Percentiles rank a stretch among this genome's conserved stretches.
These are phyloP conservation scores for Teratosphaeria epicoccoides DNA, from an alignment of 2,329 filamentous ascomycete species.

Conservation along the genomic window DNA sequence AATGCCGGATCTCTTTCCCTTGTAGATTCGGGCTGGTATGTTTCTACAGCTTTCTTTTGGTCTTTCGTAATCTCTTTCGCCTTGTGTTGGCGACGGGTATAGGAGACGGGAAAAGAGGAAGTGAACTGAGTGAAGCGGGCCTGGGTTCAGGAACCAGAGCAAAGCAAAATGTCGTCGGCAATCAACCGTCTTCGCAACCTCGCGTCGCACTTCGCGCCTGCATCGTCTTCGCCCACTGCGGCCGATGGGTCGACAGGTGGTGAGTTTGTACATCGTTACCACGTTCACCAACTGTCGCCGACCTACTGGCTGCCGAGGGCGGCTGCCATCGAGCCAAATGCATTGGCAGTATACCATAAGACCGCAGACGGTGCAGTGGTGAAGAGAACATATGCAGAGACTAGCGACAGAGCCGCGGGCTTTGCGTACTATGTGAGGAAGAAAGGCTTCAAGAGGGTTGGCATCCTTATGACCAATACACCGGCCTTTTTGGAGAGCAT, in stretches of 20 bases:
- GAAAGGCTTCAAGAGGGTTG: conserved; percentile 63
- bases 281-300: conserved; percentile 72
- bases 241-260: conserved; percentile 9
- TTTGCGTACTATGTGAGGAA: conserved; percentile 79
- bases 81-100: neutral
- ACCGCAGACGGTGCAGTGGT: conserved; percentile 66
- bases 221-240: conserved; percentile 17
- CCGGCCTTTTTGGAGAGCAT: conserved; percentile 87
- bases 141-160: conserved; percentile 1
- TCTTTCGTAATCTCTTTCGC: neutral
- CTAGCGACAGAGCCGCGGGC: conserved; percentile 76
- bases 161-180: conserved; percentile 49
- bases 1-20: neutral
- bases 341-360: conserved; percentile 68
- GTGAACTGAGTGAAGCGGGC: neutral
- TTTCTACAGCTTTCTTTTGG: neutral
- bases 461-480: conserved; percentile 83
- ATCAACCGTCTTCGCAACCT: conserved; percentile 51
- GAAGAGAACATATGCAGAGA: conserved; percentile 66
- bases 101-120: neutral
- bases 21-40: neutral
- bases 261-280: conserved; percentile 34
- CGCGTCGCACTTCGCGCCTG: conserved; percentile 29
- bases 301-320: conserved; percentile 81
- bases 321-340: conserved; percentile 74